Evolutionary conservation across 352 stramenopile genomes (phyloP), one percentile per base, ranked within the genome.

Genomic region (Globisporangium irregulare): DNA sequence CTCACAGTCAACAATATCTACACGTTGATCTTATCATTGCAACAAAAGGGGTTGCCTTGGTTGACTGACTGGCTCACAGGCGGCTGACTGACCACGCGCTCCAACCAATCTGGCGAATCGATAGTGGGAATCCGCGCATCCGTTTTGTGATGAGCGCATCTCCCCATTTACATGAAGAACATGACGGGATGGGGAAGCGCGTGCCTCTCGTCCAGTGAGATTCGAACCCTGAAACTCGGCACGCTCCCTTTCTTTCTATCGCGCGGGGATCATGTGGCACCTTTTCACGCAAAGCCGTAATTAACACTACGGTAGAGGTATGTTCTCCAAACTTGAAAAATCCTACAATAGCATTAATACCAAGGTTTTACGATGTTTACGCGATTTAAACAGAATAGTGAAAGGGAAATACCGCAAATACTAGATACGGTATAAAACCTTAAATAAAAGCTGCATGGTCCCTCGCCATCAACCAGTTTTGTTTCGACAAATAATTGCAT

Each of bases 191-290:
- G 15, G 41, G 24, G 15, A 20, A 22, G 32, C 56, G 32, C n/a
- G 56, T 62, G 56, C 32, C 56, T 62, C 56, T 62, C 32, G 32
- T 62, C 56, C 56, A 62, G 56, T 62, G 15, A 62, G 56, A 48
- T 50, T 62, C 56, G 56, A 61, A 3, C 20, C 12, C 14, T 36
- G 41, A n/a, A 50, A 50, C 14, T n/a, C 12, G 27, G 3, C 51
- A 58, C 51, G 3, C 51, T 29, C 51, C 24, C 14, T n/a, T 20
- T 24, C 14, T n/a, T 20, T 20, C 41, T 18, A 46, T 22, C 15
- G 14, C 41, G 41, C 6, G 0, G 15, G 4, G 41, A 10, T 22
- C 15, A 48, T 20, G 14, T 57, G 12, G 12, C 24, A 57, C n/a
- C n/a, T 6, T 25, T 54, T 22, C 32, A 12, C 32, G 8, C 7